Evolutionary conservation across 2,329 filamentous ascomycete species (phyloP).

Genomic region (Colletotrichum tropicicola): DNA sequence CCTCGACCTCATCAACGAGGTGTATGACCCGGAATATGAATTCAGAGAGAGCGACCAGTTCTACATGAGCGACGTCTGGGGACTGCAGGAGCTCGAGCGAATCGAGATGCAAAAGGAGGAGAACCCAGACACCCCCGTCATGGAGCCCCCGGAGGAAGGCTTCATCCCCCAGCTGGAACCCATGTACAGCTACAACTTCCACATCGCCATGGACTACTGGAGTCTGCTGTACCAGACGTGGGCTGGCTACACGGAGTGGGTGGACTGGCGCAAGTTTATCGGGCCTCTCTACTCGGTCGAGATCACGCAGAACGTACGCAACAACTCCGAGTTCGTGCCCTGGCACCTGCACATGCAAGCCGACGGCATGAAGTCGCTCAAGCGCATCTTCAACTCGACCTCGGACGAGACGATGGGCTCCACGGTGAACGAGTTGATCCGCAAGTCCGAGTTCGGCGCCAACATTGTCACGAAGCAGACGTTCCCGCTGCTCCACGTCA

Average conservation of each 20-base stretch:
- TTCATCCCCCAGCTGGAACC: conserved; percentile 32
- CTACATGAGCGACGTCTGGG: conserved; percentile 53
- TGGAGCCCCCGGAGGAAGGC: conserved; percentile 32
- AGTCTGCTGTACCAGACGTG: conserved; percentile 50
- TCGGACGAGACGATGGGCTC: conserved; percentile 36
- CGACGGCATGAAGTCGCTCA: conserved; percentile 39
- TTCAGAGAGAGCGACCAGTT: conserved; percentile 51
- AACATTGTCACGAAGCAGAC: conserved; percentile 48
- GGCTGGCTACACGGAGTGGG: conserved; percentile 44
- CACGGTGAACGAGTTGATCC: conserved; percentile 42
- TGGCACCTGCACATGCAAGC: conserved; percentile 42
- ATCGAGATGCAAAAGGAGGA: conserved; percentile 37
- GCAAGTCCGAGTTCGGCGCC: conserved; percentile 42
- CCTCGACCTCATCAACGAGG: conserved; percentile 40
- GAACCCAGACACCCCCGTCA: conserved; percentile 29
- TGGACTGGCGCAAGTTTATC: conserved; percentile 44
- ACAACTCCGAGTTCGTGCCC: conserved; percentile 38
- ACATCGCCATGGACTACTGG: conserved; percentile 51
- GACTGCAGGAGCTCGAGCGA: conserved; percentile 51
- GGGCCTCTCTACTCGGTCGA: conserved; percentile 36
- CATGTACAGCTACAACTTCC: conserved; percentile 36
- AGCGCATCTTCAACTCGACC: conserved; percentile 41
- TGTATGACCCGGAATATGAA: conserved; percentile 41
- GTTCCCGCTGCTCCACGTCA: conserved; percentile 49
- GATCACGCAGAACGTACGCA: conserved; percentile 30